These are phyloP conservation scores for Bryoerythrophyllum caledonicum DNA, from an alignment of 225 moss, liverwort and hornwort species.

Conservation along the genomic window DNA sequence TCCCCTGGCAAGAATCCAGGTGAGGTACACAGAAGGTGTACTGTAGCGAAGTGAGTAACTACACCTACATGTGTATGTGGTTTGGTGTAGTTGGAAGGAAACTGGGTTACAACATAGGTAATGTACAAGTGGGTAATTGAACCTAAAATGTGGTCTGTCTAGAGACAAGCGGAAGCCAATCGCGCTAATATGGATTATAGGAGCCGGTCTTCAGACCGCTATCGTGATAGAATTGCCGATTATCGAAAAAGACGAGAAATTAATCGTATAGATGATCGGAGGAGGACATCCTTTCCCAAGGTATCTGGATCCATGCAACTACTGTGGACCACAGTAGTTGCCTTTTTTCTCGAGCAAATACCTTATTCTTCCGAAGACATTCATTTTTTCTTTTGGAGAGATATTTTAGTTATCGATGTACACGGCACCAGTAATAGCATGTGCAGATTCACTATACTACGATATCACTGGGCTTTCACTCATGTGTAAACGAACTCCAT, in stretches of 20 bases:
- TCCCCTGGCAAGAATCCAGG: background rate
- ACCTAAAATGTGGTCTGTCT: constrained; percentile 36
- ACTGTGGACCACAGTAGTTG: background rate
- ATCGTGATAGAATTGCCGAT: constrained; percentile 19
- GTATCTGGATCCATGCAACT: constrained; percentile 23
- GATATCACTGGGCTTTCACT: constrained; percentile 19
- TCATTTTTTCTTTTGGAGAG: background rate
- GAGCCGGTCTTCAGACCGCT: constrained; percentile 37
- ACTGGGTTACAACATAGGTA: constrained; percentile 18
- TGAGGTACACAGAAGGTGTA: background rate
- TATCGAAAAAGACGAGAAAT: constrained; percentile 26
- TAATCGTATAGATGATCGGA: constrained; percentile 23
- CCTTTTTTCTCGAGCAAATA: background rate
- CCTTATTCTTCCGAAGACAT: background rate
- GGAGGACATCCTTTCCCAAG: constrained; percentile 28
- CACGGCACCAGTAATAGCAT: background rate
- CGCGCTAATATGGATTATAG: constrained; percentile 37
- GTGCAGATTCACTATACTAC: constrained; percentile 2
- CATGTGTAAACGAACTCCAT: background rate
- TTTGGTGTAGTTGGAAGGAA: constrained; percentile 5
- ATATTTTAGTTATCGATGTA: background rate
- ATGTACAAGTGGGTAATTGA: constrained; percentile 40
- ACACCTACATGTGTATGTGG: background rate
- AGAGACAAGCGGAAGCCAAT: constrained; percentile 47
- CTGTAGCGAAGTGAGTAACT: background rate